phyloP scores from a whole-genome alignment of 73 alveolate genomes.

The Diophrys sp. region DNA sequence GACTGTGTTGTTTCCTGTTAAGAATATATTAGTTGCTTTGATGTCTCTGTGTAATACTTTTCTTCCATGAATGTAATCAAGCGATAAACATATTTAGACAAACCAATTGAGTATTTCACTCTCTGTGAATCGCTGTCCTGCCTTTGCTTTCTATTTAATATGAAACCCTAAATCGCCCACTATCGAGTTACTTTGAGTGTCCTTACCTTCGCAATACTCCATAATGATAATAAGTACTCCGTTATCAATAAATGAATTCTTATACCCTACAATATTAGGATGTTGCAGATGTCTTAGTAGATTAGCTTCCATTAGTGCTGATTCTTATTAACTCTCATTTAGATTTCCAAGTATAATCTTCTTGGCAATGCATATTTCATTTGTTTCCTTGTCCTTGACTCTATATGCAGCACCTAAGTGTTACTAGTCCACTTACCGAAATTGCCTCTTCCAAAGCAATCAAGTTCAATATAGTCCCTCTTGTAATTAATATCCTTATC shows the following conservation, averaged over 20 bases:
- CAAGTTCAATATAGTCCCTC: slow-evolving; percentile 6
- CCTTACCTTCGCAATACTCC: slow-evolving; percentile 81
- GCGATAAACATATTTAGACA: slow-evolving; percentile 64
- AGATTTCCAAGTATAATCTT: slow-evolving; percentile 42
- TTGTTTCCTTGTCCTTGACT: background rate
- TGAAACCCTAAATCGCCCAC: slow-evolving; percentile 80
- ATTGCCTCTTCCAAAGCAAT: slow-evolving; percentile 22
- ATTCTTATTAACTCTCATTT: slow-evolving; percentile 58
- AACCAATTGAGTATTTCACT: slow-evolving; percentile 82
- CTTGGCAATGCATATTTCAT: slow-evolving; percentile 5
- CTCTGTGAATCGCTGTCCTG: slow-evolving; percentile 72
- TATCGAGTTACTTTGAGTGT: background rate
- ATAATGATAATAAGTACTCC: slow-evolving; percentile 74
- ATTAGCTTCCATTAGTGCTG: slow-evolving; percentile 73
- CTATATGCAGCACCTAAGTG: slow-evolving; percentile 5
- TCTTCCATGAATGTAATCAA: slow-evolving; percentile 88
- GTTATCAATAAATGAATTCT: slow-evolving; percentile 76
- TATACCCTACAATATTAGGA: slow-evolving; percentile 91
- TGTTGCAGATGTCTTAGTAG: slow-evolving; percentile 71
- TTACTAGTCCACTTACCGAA: slow-evolving; percentile 3
- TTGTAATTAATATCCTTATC: background rate
- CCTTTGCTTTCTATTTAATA: slow-evolving; percentile 56
- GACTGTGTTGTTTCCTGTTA: slow-evolving; percentile 91
- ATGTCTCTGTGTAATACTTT: slow-evolving; percentile 95
- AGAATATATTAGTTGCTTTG: slow-evolving; percentile 89